Base-by-base conservation (phyloP, 805 yeast species). In the Starmerella sp. region DNA sequence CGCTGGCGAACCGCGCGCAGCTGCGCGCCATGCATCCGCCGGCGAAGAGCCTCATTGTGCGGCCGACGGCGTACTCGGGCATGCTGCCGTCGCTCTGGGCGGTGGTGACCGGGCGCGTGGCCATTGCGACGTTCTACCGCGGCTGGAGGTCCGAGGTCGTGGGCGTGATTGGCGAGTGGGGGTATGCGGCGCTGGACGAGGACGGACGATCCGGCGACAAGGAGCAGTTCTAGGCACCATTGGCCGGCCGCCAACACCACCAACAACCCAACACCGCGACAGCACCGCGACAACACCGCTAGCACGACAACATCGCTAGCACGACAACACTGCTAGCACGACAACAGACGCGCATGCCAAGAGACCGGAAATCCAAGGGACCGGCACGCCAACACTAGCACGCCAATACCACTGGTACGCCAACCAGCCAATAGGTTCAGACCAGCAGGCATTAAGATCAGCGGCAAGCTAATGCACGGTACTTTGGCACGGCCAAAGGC, bases 81-180 rank as follows among this genome's bases (percentile, higher is more conserved):
- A 67, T 80, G 57, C 72, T 76, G 61, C 75, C 75, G 50, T 76
- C 85, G 2, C 63, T 81, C 31, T 79, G 78, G 72, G 73, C 74
- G 55, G 68, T 78, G 6, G 56, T 75, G 44, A 67, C 69, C 15
- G 76, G 77, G 64, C 69, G 69, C 41, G 74, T 66, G 34, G 70
- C 77, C 39, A 67, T 74, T 8, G 72, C 75, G 37, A 68, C 74
- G 1, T 67, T 83, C 30, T 90, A 86, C 75, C 78, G 91, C 61
- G 98, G 97, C 38, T 91, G 97, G 97, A 79, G 87, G 67, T 82
- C 88, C 43, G 95, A 95, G 32, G 74, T 86, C 10, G 68, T 88
- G 55, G 87, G 91, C 57, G 78, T 86, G 3, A 68, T 86, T 49
- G 93, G 95, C 10, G 82, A 83, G 51, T 91, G 95, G 84, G 90